Evolutionary conservation across 1,284 basidiomycete species (phyloP), one percentile per base, ranked within the genome.

Genomic region (Anthracocystis setariae): DNA sequence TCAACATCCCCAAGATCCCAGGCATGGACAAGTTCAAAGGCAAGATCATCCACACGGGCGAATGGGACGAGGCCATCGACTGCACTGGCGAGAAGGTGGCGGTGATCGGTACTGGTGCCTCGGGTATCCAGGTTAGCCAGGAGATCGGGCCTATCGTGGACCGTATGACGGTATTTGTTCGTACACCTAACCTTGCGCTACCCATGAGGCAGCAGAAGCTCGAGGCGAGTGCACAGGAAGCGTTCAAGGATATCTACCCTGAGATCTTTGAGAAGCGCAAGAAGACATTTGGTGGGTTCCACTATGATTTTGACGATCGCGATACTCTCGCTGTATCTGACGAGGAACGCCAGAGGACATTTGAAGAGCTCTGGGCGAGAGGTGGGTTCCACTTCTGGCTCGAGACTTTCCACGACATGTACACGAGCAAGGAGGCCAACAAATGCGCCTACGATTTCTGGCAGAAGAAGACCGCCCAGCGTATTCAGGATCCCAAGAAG

Each of bases 101-200:
- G 3, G 86, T 90, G 17, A 86, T 90, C 73, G 89, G 89, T 20
- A 89, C 89, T 72, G 89, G 88, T 3, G 88, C 87, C 18, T 76
- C 77, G 3, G 82, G 71, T 5, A 74, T 82, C 86, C 88, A 74
- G 86, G 85, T 88, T 86, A 79, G 79, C 84, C 81, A 83, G 83
- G 55, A 69, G 33, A 69, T 79, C 43, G 68, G 56, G 8, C 59
- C 62, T 17, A 17, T 75, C 42, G 76, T 72, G 13, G 68, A 71
- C 24, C 51, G 64, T 3, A 49, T 78, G 20, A 67, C 66, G 5
- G 63, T 78, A 32, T 77, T 78, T 44, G 59, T 74, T 5, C 74
- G 76, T 2, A 78, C 76, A 3, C 76, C 76, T 13, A 78, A 78
- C 46, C 65, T 76, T 4, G 61, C 68, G 12, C 61, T 75, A 1